Percentiles rank a stretch among this genome's conserved stretches.
phyloP scores from a whole-genome alignment of 257 asterid species.

The Nicotiana noctiflora region DNA sequence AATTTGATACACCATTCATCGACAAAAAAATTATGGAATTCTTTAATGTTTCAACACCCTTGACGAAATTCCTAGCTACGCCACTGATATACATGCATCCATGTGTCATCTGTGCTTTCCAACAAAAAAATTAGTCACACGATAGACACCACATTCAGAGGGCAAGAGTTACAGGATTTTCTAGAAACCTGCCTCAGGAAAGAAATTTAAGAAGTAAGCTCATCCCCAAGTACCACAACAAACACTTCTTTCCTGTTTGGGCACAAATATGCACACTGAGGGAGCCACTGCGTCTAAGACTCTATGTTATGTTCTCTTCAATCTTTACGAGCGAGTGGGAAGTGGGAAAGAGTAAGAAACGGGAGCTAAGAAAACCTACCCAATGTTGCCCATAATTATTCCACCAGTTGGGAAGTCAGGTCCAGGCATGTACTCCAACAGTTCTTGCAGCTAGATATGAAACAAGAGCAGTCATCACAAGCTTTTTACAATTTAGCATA shows the following conservation, averaged over 20 bases:
- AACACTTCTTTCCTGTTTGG: background rate
- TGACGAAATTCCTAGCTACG: no score
- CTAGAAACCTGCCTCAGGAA: background rate
- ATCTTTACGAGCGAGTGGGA: background rate
- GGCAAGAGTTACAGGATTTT: background rate
- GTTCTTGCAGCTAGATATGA: conserved; percentile 68
- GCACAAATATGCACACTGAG: background rate
- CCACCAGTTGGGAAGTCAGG: conserved; percentile 99
- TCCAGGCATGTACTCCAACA: conserved; percentile 97
- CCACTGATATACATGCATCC: no score
- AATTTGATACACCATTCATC: no score
- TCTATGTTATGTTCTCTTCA: background rate
- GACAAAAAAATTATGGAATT: no score
- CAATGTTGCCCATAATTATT: conserved; percentile 84
- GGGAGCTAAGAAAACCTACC: conserved; percentile 42
- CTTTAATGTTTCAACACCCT: no score
- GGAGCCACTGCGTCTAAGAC: background rate
- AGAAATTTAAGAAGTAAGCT: background rate
- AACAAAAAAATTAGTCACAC: background rate
- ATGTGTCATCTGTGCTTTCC: background rate
- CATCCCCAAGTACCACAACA: background rate
- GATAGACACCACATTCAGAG: background rate
- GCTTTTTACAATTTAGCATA: background rate
- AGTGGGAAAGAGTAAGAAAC: background rate
- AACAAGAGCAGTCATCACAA: background rate